Conservation (phyloP, 2,329 filamentous ascomycete species). For the Boeremia exigua region DNA sequence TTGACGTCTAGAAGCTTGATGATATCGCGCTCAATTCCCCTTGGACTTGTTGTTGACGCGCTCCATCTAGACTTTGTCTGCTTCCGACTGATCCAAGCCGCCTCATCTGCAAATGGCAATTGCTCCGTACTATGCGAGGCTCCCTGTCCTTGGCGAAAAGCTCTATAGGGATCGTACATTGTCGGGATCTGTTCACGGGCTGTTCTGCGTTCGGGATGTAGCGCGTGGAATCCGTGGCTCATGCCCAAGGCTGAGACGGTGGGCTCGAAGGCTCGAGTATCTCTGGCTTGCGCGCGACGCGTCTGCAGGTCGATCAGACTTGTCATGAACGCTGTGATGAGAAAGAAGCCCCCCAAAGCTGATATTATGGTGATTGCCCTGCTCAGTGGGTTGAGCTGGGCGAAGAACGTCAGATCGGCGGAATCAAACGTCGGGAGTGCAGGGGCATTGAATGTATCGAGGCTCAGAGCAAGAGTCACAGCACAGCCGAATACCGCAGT, state of each 20-base stretch:
- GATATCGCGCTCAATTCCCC: slow-evolving; percentile 13
- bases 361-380: slow-evolving; percentile 17
- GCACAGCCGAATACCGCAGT: slow-evolving; percentile 21
- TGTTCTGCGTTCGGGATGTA: slow-evolving; percentile 6
- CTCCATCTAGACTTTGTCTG: slow-evolving; percentile 20
- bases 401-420: slow-evolving; percentile 21
- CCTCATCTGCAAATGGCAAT: slow-evolving; percentile 15
- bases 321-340: neutral
- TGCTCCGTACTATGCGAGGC: slow-evolving; percentile 15
- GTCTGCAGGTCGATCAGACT: neutral
- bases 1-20: slow-evolving; percentile 27
- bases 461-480: slow-evolving; percentile 18
- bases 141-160: neutral
- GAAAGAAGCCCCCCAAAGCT: neutral
- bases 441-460: slow-evolving; percentile 5
- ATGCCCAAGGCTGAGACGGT: slow-evolving; percentile 31
- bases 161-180: slow-evolving; percentile 26
- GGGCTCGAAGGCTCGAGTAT: slow-evolving; percentile 28
- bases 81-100: slow-evolving; percentile 20
- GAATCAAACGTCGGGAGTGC: slow-evolving; percentile 16
- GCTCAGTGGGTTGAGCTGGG: slow-evolving; percentile 23
- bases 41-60: slow-evolving; percentile 5
- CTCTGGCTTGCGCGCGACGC: neutral
- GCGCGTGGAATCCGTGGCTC: slow-evolving; percentile 29
- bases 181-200: slow-evolving; percentile 18